Conservation (phyloP, 352 stramenopile species). For the Aphanomyces astaci region DNA sequence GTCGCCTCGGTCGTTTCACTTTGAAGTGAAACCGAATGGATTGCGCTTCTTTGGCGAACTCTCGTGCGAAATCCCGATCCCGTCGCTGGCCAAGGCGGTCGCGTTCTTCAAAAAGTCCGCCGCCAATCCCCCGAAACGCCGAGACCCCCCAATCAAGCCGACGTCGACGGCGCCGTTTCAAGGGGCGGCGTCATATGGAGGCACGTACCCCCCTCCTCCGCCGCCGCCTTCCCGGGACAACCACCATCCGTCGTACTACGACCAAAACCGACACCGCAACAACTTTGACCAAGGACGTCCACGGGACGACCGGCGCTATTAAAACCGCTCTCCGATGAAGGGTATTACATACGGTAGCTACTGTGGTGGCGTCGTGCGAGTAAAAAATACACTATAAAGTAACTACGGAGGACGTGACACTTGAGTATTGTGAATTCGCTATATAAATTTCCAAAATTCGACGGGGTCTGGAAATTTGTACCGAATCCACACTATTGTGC, state of each 20-base stretch:
- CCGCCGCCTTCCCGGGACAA: too few species aligned
- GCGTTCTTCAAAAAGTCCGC: conserved; percentile 89
- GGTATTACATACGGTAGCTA: too few species aligned
- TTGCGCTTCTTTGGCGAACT: conserved; percentile 84
- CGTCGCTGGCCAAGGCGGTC: conserved; percentile 65
- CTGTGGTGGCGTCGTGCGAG: too few species aligned
- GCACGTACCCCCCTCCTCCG: neutral
- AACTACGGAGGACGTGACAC: too few species aligned
- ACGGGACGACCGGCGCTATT: conserved; percentile 1
- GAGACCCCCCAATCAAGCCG: neutral
- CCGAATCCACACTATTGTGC: too few species aligned
- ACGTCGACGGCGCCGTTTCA: neutral
- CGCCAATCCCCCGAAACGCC: conserved; percentile 38
- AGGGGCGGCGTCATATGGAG: neutral
- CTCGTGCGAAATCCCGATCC: conserved; percentile 67
- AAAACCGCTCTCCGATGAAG: neutral
- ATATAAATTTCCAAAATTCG: too few species aligned
- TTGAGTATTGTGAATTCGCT: too few species aligned
- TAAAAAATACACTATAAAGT: too few species aligned
- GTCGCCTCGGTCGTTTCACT: conserved; percentile 77
- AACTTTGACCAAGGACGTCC: conserved; percentile 3
- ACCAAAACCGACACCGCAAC: conserved; percentile 6
- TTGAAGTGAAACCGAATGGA: conserved; percentile 78
- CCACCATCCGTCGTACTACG: conserved; percentile 5
- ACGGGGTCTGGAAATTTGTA: too few species aligned